phyloP scores from a whole-genome alignment of 164 flowering plant genomes.

The Hamamelis virginiana region DNA sequence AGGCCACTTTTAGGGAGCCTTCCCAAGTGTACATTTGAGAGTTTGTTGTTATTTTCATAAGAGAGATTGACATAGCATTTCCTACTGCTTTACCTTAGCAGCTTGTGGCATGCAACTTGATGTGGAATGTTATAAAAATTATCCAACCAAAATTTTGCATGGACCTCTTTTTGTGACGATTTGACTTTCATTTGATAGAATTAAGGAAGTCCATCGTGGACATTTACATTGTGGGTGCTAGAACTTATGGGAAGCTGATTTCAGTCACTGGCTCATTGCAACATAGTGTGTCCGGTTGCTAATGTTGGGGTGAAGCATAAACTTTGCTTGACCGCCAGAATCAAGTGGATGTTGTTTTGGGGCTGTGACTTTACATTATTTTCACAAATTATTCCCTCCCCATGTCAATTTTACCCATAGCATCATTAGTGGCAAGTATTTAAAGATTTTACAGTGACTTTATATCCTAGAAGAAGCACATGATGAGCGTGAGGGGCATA shows the following conservation, averaged over 20 bases:
- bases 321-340: neutral
- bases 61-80: too few relatives aligned
- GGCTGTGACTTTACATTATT: neutral
- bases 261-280: neutral
- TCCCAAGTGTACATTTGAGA: too few relatives aligned
- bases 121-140: too few relatives aligned
- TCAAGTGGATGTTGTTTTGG: neutral
- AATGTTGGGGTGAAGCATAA: neutral
- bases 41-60: too few relatives aligned
- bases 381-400: neutral
- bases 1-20: too few relatives aligned
- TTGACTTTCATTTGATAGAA: too few relatives aligned
- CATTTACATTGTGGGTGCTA: neutral
- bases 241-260: neutral
- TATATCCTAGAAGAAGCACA: neutral
- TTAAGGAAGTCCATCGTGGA: too few relatives aligned
- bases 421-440: neutral
- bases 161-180: too few relatives aligned
- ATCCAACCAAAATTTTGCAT: too few relatives aligned
- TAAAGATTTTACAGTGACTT: neutral
- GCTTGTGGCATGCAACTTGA: too few relatives aligned
- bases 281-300: neutral
- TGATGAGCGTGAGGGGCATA: neutral
- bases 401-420: neutral
- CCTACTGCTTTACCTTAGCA: too few relatives aligned